These are phyloP conservation scores for Moricandia moricandioides DNA, from an alignment of 345 rosid species.

Conservation along the genomic window DNA sequence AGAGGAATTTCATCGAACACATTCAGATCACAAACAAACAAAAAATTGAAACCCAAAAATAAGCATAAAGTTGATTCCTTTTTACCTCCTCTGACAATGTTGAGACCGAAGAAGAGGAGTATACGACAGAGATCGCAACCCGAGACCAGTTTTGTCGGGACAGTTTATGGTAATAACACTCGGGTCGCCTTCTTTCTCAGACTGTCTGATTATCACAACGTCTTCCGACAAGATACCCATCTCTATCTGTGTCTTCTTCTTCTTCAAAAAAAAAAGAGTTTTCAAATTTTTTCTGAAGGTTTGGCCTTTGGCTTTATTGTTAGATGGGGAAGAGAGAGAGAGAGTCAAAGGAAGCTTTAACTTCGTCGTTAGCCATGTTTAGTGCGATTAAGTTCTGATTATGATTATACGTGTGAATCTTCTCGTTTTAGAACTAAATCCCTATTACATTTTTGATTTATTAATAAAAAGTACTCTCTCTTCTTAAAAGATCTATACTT, in stretches of 20 bases:
- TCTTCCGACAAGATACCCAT: conserved; percentile 89
- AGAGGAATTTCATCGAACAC: conserved; percentile 28
- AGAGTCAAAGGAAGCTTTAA: conserved; percentile 25
- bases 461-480: too few relatives aligned
- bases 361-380: conserved; percentile 13
- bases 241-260: conserved; percentile 1
- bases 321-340: conserved; percentile 3
- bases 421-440: neutral
- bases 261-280: neutral
- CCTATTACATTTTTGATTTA: neutral
- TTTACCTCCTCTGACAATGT: conserved; percentile 88
- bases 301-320: neutral
- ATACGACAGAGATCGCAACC: conserved; percentile 94
- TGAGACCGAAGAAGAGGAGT: conserved; percentile 87
- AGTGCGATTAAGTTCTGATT: neutral
- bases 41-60: neutral
- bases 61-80: neutral
- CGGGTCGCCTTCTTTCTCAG: conserved; percentile 78
- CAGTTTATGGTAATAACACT: conserved; percentile 79
- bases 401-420: neutral
- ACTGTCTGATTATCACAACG: conserved; percentile 64
- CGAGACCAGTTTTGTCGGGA: conserved; percentile 95
- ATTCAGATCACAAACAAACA: conserved; percentile 1
- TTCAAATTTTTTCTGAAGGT: conserved; percentile 9
- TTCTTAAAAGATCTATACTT: too few relatives aligned